Conservation (phyloP, 1,284 basidiomycete species). For the Taiwanofungus camphoratus region DNA sequence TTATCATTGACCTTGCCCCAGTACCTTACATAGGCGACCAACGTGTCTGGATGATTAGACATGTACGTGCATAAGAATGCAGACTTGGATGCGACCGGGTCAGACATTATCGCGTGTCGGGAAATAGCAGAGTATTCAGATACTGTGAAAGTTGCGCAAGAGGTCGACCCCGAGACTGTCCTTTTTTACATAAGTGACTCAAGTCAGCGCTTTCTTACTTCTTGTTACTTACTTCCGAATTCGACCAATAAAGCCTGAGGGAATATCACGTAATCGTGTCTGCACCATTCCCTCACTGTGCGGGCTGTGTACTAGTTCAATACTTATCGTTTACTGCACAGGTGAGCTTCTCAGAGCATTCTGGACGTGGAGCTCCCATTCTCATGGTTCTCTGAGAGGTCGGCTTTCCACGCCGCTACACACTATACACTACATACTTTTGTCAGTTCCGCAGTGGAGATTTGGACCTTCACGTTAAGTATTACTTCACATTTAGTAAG, state of each 20-base stretch:
- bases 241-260: not conserved
- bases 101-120: conserved; percentile 33
- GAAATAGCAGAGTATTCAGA: not conserved
- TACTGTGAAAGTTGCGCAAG: not conserved
- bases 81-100: conserved; percentile 71
- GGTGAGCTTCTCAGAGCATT: too few relatives aligned
- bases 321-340: too few relatives aligned
- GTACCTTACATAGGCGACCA: conserved; percentile 73
- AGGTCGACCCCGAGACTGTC: not conserved
- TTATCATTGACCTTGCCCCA: conserved; percentile 57
- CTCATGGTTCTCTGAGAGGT: too few relatives aligned
- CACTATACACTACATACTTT: too few relatives aligned
- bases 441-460: too few relatives aligned
- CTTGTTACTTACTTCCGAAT: not conserved
- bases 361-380: too few relatives aligned
- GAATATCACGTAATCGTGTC: not conserved
- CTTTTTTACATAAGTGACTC: not conserved
- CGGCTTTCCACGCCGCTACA: too few relatives aligned
- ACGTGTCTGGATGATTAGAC: conserved; percentile 73
- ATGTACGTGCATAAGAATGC: conserved; percentile 78
- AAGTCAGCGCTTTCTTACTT: not conserved
- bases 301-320: too few relatives aligned
- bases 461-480: too few relatives aligned
- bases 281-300: not conserved
- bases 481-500: too few relatives aligned